Evolutionary conservation across 176 grass and related monocot species (phyloP), one percentile per base, ranked within the genome.

Genomic region (Dactylis glomerata): DNA sequence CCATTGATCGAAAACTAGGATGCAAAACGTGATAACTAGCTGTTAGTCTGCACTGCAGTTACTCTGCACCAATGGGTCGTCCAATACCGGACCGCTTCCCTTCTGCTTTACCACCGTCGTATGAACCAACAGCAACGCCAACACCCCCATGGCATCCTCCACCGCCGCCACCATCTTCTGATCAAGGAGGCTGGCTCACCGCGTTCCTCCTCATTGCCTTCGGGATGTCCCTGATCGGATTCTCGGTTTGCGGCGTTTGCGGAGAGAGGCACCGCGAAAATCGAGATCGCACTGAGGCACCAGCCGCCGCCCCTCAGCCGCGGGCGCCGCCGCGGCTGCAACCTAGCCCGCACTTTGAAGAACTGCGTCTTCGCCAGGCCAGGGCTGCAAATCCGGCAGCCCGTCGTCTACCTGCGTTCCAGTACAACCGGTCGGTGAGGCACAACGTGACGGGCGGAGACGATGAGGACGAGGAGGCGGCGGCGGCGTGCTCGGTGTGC

Each of bases 101-200:
- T n/a, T n/a, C n/a, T n/a, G n/a, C 58, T 62, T 12, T 28, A 10
- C 5, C 58, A 62, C 58, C 58, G 4, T 30, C 58, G 11, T 62
- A 62, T 62, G 58, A 4, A 62, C 58, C 58, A 28, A 1, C 58
- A 28, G 26, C 58, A 28, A 1, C 58, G 15, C 26, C 26, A 12
- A 6, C 58, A 15, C 56, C 56, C 27, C 20, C 56, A 59, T 59
- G 23, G 56, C 11, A 62, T 15, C 58, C 58, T 15, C 12, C 57
- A 4, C 11, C 57, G 3, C 57, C 23, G 24, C 57, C 58, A 24
- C 4, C 3, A 12, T 62, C n/a, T 1, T 62, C 58, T 6, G 5
- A 30, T 0, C 11, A 0, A 30, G 46, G 4, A 15, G 1, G 3
- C 10, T 3, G 0, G 26, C 0, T 62, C 26, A 0, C 15, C 58